phyloP scores from a whole-genome alignment of 2,329 filamentous ascomycete genomes.

The Coniochaeta pulveracea region DNA sequence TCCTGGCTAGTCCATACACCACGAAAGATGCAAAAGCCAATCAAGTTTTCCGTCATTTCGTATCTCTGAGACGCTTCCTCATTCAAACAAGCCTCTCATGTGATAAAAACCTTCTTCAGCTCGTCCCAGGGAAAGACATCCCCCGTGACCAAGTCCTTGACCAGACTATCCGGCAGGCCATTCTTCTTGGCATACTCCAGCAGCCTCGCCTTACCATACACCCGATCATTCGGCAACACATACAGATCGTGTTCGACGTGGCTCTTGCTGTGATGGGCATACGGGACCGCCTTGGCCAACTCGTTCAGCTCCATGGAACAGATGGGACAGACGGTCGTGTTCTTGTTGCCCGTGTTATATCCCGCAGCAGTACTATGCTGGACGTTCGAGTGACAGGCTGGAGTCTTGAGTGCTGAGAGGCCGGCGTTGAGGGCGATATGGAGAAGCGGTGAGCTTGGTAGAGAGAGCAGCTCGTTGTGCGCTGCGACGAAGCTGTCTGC shows the following conservation, averaged over 20 bases:
- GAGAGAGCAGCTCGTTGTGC: constrained; percentile 73
- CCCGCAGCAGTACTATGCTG: constrained; percentile 20
- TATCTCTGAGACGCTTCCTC: too few species aligned
- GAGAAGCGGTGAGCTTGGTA: constrained; percentile 73
- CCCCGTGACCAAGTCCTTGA: constrained; percentile 72
- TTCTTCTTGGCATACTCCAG: constrained; percentile 70
- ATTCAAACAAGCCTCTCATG: constrained; percentile 42
- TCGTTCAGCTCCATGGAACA: constrained; percentile 93
- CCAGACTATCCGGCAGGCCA: constrained; percentile 50
- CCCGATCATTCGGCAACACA: constrained; percentile 74
- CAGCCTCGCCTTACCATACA: constrained; percentile 69
- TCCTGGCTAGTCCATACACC: too few species aligned
- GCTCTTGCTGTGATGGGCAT: constrained; percentile 90
- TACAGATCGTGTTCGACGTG: constrained; percentile 81
- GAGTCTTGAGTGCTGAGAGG: constrained; percentile 89
- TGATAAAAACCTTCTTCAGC: constrained; percentile 85
- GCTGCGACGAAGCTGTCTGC: constrained; percentile 73
- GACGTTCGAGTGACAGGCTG: constrained; percentile 58
- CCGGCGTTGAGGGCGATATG: constrained; percentile 87
- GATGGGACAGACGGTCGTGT: constrained; percentile 65
- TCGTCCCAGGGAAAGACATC: constrained; percentile 50
- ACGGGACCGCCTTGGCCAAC: constrained; percentile 77
- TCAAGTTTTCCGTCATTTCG: too few species aligned
- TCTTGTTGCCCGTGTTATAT: constrained; percentile 44
- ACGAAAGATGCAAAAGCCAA: too few species aligned